Base-by-base conservation (phyloP, 2,329 filamentous ascomycete species). In the Fusarium mangiferae region DNA sequence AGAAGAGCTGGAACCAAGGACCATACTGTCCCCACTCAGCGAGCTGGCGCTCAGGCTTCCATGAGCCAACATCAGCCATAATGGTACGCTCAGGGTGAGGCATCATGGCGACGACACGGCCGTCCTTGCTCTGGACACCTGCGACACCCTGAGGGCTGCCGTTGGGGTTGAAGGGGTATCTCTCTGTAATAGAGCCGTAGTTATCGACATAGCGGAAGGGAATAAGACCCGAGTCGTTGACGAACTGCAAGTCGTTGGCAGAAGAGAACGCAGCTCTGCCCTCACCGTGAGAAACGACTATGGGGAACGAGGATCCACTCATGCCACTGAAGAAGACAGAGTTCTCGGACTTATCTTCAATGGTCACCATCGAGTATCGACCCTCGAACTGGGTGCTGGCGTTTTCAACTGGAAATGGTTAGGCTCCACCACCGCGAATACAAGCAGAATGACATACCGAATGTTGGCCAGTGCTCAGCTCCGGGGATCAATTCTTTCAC, bases 21-120 rank as follows among this genome's bases (percentile, higher is more conserved):
- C 94, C 93, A 80, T 92, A 92, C 75, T 95, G 92, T 35, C 93
- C 94, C 93, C 93, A 95, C 70, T 91, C 86, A 18, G 89, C 89
- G 11, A 86, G 72, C 67, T 90, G 86, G 39, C 83, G 83, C 7
- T 77, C 78, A 13, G 94, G 93, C 70, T 92, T 85, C 82, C 92
- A 98, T 81, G 93, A 96, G 54, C 88, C 90, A 69, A 95, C 91
- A 66, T 94, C 93, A 65, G 90, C 90, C 85, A 97, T 85, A 66
- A 97, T 91, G 22, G 94, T 97, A n/a, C 95, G 90, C 85, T 98
- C 95, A 2, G 95, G 95, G 82, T 98, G 95, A 70, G 95, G 95
- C 95, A 98, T 98, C 85, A 98, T 90, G 12, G 94, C 94, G 75
- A 98, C 83, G 3, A 97, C 93, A 65, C 94, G 89, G 18, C 95